A percentile compares a stretch with the other conserved stretches of the same genome.
Conservation (phyloP, 2,329 filamentous ascomycete species). For the Hypoxylon sp. region DNA sequence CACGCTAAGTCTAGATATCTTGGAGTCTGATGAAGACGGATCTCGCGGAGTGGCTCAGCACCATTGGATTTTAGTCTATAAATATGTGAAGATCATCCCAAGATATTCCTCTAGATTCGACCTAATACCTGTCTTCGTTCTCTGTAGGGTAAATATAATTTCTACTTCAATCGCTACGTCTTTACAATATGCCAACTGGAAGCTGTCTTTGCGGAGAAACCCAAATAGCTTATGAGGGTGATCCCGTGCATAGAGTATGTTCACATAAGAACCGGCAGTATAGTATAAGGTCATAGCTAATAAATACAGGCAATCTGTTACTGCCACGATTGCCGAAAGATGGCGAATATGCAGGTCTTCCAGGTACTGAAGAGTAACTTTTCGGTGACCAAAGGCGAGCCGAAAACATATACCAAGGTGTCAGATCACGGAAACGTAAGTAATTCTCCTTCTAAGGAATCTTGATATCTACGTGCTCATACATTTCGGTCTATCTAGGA, state of each 20-base stretch:
- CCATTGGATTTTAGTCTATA: not conserved
- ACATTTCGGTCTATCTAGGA: not conserved
- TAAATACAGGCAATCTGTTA: slow-evolving; percentile 24
- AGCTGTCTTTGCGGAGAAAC: slow-evolving; percentile 35
- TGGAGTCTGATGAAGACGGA: not conserved
- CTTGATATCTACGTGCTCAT: not conserved
- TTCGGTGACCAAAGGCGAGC: slow-evolving; percentile 27
- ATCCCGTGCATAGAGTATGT: slow-evolving; percentile 17
- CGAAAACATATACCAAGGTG: slow-evolving; percentile 27
- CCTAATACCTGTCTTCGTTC: not conserved
- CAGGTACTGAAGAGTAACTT: slow-evolving; percentile 25
- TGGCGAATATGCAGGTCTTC: slow-evolving; percentile 25
- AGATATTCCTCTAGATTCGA: not conserved
- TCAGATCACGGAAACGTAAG: slow-evolving; percentile 32
- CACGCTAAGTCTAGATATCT: not conserved
- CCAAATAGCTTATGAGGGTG: slow-evolving; percentile 31
- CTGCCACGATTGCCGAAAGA: slow-evolving; percentile 32
- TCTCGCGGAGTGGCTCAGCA: not conserved
- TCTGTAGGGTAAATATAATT: not conserved
- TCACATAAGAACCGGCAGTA: too few species aligned
- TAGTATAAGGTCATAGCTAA: not conserved
- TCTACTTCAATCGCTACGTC: not conserved
- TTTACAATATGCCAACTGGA: slow-evolving; percentile 25
- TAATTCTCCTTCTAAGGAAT: not conserved
- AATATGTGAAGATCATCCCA: not conserved